phyloP scores from a whole-genome alignment of 2,329 filamentous ascomycete genomes.

The Madurella mycetomatis region DNA sequence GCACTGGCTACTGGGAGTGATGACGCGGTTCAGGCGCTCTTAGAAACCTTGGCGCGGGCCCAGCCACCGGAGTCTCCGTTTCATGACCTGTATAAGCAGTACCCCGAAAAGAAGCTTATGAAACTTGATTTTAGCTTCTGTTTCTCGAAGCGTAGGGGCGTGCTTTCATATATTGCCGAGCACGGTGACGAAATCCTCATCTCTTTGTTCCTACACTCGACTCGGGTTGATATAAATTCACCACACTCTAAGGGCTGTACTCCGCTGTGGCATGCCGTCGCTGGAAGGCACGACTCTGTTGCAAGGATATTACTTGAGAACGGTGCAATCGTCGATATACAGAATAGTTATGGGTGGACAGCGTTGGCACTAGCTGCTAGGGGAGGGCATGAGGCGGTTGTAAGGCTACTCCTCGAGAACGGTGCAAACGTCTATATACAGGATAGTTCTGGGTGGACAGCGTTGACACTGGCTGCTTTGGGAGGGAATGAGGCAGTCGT shows the following conservation, averaged over 20 bases:
- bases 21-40: background rate
- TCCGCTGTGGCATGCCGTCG: background rate
- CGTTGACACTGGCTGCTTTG: background rate
- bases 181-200: background rate
- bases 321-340: too few relatives aligned
- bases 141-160: background rate
- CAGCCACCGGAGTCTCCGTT: background rate
- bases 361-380: too few relatives aligned
- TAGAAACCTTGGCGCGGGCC: background rate
- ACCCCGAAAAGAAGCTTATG: background rate
- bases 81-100: background rate
- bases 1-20: background rate
- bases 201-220: background rate
- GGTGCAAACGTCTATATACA: background rate
- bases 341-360: too few relatives aligned
- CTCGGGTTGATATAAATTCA: background rate
- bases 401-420: background rate
- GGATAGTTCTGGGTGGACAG: background rate
- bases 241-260: too few relatives aligned
- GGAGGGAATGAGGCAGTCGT: background rate
- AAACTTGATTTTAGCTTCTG: background rate
- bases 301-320: background rate
- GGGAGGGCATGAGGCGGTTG: too few relatives aligned
- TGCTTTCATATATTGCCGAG: background rate
- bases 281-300: background rate